Conservation (phyloP, 352 stramenopile species). For the Thalassiosira ordinaria region DNA sequence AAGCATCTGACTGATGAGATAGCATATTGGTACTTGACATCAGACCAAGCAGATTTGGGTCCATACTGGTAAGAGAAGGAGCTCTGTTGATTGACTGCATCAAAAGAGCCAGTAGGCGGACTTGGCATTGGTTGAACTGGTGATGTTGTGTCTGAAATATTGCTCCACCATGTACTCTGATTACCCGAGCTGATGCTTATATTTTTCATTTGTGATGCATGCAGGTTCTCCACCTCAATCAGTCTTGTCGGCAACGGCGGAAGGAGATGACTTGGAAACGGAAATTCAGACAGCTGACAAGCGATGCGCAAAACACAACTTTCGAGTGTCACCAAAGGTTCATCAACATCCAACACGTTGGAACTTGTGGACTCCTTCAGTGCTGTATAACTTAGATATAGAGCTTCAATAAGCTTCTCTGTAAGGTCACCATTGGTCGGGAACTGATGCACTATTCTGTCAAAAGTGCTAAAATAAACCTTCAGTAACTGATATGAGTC, state of each 20-base stretch:
- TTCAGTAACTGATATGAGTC: conserved; percentile 45
- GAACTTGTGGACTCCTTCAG: conserved; percentile 26
- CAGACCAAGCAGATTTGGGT: conserved; percentile 33
- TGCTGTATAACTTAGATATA: conserved; percentile 41
- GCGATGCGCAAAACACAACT: conserved; percentile 34
- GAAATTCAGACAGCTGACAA: conserved; percentile 41
- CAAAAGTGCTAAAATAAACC: conserved; percentile 31
- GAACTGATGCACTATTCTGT: conserved; percentile 29
- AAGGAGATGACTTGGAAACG: conserved; percentile 45
- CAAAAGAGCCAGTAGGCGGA: conserved; percentile 47
- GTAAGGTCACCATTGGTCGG: conserved; percentile 31
- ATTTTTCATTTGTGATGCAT: conserved; percentile 48
- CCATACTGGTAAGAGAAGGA: conserved; percentile 35
- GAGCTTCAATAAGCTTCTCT: conserved; percentile 38
- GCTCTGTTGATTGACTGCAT: conserved; percentile 32
- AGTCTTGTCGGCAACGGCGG: conserved; percentile 48
- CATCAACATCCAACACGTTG: conserved; percentile 26
- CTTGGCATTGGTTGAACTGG: conserved; percentile 21
- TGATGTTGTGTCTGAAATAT: conserved; percentile 9
- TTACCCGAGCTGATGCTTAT: conserved; percentile 19
- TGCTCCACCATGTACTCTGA: conserved; percentile 50
- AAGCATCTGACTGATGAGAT: conserved; percentile 45
- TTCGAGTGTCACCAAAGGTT: conserved; percentile 29
- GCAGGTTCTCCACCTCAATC: conserved; percentile 46
- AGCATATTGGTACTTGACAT: conserved; percentile 45